phyloP scores from a whole-genome alignment of 2,329 filamentous ascomycete species.

The Sphaerostilbella broomeana region DNA sequence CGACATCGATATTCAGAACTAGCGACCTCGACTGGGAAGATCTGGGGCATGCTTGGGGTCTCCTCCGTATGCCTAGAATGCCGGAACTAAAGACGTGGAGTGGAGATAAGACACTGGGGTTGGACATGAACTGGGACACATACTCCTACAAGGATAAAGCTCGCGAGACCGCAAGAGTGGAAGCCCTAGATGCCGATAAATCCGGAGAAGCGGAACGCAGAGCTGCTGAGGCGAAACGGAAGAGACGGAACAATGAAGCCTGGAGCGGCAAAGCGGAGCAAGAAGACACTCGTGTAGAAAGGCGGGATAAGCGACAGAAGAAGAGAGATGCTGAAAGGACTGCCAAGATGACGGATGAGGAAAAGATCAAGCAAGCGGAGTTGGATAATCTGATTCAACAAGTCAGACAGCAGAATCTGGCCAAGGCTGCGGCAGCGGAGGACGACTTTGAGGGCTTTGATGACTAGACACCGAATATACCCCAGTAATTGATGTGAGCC shows the following conservation, averaged over 20 bases:
- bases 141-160: conserved; percentile 67
- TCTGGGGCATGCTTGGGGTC: conserved; percentile 74
- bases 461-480: conserved; percentile 31
- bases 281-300: conserved; percentile 54
- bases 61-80: conserved; percentile 87
- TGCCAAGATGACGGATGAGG: conserved; percentile 62
- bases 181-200: conserved; percentile 47
- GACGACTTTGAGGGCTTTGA: conserved; percentile 57
- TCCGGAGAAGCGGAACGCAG: conserved; percentile 32
- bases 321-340: conserved; percentile 57
- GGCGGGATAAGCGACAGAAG: conserved; percentile 58
- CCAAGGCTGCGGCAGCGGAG: conserved; percentile 33
- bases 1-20: conserved; percentile 82
- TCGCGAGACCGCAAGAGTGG: conserved; percentile 58
- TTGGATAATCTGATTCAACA: conserved; percentile 58
- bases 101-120: conserved; percentile 57
- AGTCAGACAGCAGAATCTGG: conserved; percentile 52
- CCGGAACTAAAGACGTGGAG: conserved; percentile 74
- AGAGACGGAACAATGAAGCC: conserved; percentile 57
- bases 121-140: conserved; percentile 59
- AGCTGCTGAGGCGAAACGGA: conserved; percentile 41
- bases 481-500: conserved; percentile 12
- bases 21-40: conserved; percentile 79
- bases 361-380: conserved; percentile 56
- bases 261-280: conserved; percentile 68